Evolutionary conservation across 805 yeast genomes (phyloP), one percentile per base, ranked within the genome.

Genomic region (Suhomyces sp.): DNA sequence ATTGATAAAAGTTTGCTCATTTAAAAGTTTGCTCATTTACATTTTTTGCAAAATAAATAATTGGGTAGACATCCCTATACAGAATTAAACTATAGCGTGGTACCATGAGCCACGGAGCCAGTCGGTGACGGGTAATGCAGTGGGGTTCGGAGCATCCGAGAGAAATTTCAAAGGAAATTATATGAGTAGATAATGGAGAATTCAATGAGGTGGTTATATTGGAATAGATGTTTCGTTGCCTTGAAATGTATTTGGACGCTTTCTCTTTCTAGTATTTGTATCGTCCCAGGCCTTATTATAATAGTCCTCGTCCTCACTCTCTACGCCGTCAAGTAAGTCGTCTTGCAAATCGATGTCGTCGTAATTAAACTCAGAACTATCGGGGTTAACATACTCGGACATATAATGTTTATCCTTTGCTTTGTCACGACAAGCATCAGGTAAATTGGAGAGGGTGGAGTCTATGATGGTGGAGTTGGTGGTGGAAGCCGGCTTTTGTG

Each of bases 281-380:
- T 55, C 49, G 40, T 44, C 43, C 66, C 66, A 62, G n/a, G 55
- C 46, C 13, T 45, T 29, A n/a, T 52, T 52, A 49, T 60, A 62
- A 24, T 54, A 61, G 12, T 48, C 45, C 41, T 57, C 61, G 21
- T 63, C 65, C 13, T 60, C 61, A 9, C 17, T 7, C 15, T 46
- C 43, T 4, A 60, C 64, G 15, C 56, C 58, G 10, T 52, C 59
- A 21, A 52, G 59, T 3, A 54, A 53, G 17, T 53, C 49, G 31
- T 60, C 64, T 3, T 50, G 58, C 29, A 62, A 37, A 20, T 62
- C 61, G 10, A 60, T 58, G 43, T 60, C 65, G 44, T 60, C 56
- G 43, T 57, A 61, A 44, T 56, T 53, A 40, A 45, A 58, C 8
- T 56, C 57, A 13, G 56, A 46, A 33, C 50, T 41, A 20, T 39